Percentiles rank a stretch among this genome's conserved stretches.
Conservation (phyloP, 805 yeast species). For the Suhomyces pyralidae region DNA sequence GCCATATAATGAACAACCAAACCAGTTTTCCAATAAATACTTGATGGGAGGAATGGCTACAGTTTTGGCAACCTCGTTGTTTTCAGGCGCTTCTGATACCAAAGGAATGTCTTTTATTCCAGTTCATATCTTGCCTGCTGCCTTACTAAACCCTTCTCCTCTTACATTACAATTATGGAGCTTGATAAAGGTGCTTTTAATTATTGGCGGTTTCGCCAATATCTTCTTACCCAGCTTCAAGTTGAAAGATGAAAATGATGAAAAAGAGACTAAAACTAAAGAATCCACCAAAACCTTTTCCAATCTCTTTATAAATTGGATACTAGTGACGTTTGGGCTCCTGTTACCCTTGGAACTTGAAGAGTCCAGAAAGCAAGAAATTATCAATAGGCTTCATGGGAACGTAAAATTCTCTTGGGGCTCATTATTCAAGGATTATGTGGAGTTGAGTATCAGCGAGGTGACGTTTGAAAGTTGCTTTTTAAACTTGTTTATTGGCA, state of each 20-base stretch:
- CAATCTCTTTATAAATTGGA: slow-evolving; percentile 18
- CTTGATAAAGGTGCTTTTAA: slow-evolving; percentile 9
- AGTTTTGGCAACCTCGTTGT: slow-evolving; percentile 58
- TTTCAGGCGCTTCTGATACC: slow-evolving; percentile 46
- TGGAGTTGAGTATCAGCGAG: slow-evolving; percentile 27
- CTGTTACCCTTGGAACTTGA: slow-evolving; percentile 22
- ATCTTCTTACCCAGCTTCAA: slow-evolving; percentile 9
- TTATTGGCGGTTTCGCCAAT: slow-evolving; percentile 9
- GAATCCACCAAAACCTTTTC: not conserved
- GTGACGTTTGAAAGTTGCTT: slow-evolving; percentile 33
- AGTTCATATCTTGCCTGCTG: slow-evolving; percentile 15
- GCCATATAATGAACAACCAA: slow-evolving; percentile 1
- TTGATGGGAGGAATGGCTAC: slow-evolving; percentile 64
- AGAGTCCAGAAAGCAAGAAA: slow-evolving; percentile 12
- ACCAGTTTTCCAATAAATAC: slow-evolving; percentile 29
- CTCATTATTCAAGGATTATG: slow-evolving; percentile 23
- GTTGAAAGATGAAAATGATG: not conserved
- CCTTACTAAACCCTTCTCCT: slow-evolving; percentile 11
- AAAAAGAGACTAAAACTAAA: not conserved
- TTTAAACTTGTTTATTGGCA: slow-evolving; percentile 28
- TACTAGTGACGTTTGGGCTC: slow-evolving; percentile 27
- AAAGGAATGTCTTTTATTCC: slow-evolving; percentile 51
- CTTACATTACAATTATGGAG: slow-evolving; percentile 10
- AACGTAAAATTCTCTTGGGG: not conserved
- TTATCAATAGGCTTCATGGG: slow-evolving; percentile 18